Evolutionary conservation across 768 basidiomycete species (phyloP).

Genomic region (Mycena galericulata): DNA sequence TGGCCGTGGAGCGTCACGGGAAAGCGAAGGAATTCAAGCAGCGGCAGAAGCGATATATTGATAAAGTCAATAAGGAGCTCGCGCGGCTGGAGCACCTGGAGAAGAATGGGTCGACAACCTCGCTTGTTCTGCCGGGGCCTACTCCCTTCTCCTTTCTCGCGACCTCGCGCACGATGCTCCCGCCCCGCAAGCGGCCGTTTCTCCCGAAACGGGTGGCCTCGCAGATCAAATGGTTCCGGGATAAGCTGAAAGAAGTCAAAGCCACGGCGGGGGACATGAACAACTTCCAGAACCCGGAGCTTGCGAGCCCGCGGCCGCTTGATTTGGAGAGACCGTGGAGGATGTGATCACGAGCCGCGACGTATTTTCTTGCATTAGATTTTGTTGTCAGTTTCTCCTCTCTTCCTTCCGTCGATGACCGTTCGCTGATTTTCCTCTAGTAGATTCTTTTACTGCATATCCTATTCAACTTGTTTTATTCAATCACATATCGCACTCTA

Average conservation of each 20-base stretch:
- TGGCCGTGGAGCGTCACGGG: constrained; percentile 11
- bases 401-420: too few species aligned
- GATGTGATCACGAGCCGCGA: constrained; percentile 13
- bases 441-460: not conserved
- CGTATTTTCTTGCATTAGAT: not conserved
- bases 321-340: constrained; percentile 24
- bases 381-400: not conserved
- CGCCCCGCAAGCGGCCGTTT: not conserved
- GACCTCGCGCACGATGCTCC: not conserved
- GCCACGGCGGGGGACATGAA: not conserved
- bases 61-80: not conserved
- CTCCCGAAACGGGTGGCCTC: not conserved
- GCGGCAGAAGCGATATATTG: not conserved
- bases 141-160: not conserved
- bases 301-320: constrained; percentile 26
- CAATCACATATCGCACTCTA: not conserved
- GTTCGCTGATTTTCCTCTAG: too few species aligned
- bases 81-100: not conserved
- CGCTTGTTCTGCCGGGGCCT: not conserved
- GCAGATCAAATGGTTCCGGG: not conserved
- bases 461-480: not conserved
- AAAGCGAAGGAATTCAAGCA: not conserved
- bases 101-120: not conserved
- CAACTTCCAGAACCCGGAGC: constrained; percentile 31
- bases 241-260: not conserved